phyloP scores from a whole-genome alignment of 2,329 filamentous ascomycete species.

The Fusarium continuum region DNA sequence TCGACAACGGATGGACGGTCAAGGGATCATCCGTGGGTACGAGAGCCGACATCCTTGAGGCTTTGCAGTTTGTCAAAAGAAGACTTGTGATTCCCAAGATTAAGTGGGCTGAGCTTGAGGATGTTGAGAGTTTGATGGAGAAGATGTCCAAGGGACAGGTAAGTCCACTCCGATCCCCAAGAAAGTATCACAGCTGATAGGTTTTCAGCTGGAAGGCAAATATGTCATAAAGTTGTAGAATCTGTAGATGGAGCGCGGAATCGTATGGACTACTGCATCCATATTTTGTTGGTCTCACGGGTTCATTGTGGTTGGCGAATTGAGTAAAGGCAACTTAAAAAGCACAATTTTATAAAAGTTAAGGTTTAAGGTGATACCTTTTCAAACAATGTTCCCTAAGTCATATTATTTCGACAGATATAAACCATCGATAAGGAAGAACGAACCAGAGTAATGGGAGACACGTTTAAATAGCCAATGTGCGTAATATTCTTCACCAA shows the following conservation, averaged over 20 bases:
- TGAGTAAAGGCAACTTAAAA: too few relatives aligned
- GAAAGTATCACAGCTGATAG: neutral
- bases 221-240: slow-evolving; percentile 28
- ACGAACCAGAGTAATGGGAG: too few relatives aligned
- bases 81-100: slow-evolving; percentile 22
- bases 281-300: too few relatives aligned
- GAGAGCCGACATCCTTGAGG: slow-evolving; percentile 51
- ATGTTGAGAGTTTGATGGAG: slow-evolving; percentile 26
- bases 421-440: too few relatives aligned
- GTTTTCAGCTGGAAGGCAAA: slow-evolving; percentile 15
- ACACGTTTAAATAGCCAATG: too few relatives aligned
- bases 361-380: too few relatives aligned
- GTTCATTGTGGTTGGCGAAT: too few relatives aligned
- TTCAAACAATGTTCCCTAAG: too few relatives aligned
- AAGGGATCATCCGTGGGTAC: slow-evolving; percentile 51
- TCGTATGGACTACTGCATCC: too few relatives aligned
- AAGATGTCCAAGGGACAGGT: slow-evolving; percentile 31
- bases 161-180: neutral
- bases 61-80: slow-evolving; percentile 51
- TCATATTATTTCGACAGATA: too few relatives aligned
- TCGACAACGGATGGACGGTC: slow-evolving; percentile 48
- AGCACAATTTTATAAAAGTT: too few relatives aligned
- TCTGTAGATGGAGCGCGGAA: rapidly evolving
- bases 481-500: too few relatives aligned
- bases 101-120: slow-evolving; percentile 19